Evolutionary conservation across 2,329 filamentous ascomycete genomes (phyloP).

Genomic region (Elsinoe perseae): DNA sequence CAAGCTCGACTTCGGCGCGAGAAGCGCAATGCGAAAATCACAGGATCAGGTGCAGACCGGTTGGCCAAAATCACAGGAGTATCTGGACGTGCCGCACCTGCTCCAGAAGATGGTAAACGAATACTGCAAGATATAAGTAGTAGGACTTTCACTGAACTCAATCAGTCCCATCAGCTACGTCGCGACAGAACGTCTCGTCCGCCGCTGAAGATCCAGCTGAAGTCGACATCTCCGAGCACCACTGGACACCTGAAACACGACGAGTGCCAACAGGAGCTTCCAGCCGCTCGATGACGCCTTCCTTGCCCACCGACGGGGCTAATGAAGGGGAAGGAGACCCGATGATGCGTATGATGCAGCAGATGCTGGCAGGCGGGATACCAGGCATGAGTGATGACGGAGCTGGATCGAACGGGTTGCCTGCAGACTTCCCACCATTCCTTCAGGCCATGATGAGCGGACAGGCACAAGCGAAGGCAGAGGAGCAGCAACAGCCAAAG

Average conservation of each 20-base stretch:
- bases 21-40: constrained; percentile 70
- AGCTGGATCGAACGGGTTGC: constrained; percentile 30
- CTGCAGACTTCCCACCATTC: constrained; percentile 37
- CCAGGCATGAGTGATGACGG: constrained; percentile 27
- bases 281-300: constrained; percentile 4
- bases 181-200: constrained; percentile 26
- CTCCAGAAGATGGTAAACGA: constrained; percentile 20
- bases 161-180: constrained; percentile 20
- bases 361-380: constrained; percentile 53
- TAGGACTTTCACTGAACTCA: not conserved
- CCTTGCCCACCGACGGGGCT: constrained; percentile 1
- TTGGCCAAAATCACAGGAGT: constrained; percentile 69
- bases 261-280: constrained; percentile 3
- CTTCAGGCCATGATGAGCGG: constrained; percentile 40
- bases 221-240: constrained; percentile 64
- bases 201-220: constrained; percentile 59
- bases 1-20: constrained; percentile 71
- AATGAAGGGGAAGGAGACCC: constrained; percentile 47
- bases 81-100: constrained; percentile 45
- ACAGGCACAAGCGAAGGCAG: constrained; percentile 29
- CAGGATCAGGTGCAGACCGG: constrained; percentile 59
- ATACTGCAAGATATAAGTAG: not conserved
- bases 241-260: constrained; percentile 20
- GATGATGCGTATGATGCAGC: constrained; percentile 67
- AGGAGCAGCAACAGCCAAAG: constrained; percentile 19